Base-by-base conservation (phyloP, 2,329 filamentous ascomycete genomes). In the Claviceps capensis region DNA sequence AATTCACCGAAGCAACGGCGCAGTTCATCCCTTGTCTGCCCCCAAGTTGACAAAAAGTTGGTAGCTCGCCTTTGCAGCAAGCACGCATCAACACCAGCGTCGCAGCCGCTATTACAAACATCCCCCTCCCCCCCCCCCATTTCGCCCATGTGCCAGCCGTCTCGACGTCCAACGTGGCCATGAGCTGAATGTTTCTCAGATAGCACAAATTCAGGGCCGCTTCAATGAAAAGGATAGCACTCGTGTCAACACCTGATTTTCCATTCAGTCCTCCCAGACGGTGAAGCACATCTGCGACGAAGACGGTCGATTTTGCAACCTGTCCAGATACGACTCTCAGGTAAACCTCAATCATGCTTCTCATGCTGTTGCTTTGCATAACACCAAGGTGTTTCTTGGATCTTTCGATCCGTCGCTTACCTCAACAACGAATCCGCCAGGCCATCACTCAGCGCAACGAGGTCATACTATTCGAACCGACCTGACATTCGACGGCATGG, bases 401-500 rank as follows among this genome's bases (percentile, higher is more conserved):
- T 16, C 4, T 22, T 8, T 22, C 13, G n/a, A 7, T 37, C 30
- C 17, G 34, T 37, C 34, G 34, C 46, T 38, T 19, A 47, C 34
- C 13, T 47, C 46, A 47, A 16, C 30, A 36, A 47, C 30, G n/a
- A 37, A n/a, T 22, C 17, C 13, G 46, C 17, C 46, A 37, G 46
- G 34, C 9, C 7, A 38, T n/a, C 45, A 26, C n/a, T 3, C 14
- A 37, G n/a, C 46, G 13, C 17, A 19, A 38, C 46, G 46, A 23
- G 13, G 13, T 13, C 17, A 37, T 16, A 5, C 11, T 22, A 38
- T 37, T 23, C 17, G 43, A 36, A 36, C 23, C 40, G 8, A 45
- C n/a, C 26, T 26, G 5, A 13, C 30, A 34, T 26, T n/a, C 16
- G 23, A n/a, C 37, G 14, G 49, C 30, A 65, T 65, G 62, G 62